Conservation (phyloP, 805 yeast genomes). For the Metschnikowia picachoensis region DNA sequence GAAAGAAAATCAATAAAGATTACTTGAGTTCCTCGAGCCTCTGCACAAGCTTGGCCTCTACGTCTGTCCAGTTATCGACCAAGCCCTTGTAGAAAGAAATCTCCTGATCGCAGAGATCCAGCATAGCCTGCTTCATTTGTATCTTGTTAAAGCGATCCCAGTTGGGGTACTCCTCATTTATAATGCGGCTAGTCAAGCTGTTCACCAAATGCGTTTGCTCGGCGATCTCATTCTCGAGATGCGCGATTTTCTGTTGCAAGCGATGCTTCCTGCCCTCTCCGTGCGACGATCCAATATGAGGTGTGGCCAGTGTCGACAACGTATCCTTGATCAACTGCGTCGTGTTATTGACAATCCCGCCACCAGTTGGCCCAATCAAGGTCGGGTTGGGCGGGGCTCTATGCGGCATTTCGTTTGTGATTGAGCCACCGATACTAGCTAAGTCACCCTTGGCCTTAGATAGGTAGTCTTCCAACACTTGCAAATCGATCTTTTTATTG, state of each 20-base stretch:
- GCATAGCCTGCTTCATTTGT: slow-evolving; percentile 70
- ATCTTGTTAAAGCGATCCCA: slow-evolving; percentile 78
- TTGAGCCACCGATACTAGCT: slow-evolving; percentile 42
- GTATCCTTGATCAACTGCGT: slow-evolving; percentile 48
- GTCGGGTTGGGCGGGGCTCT: slow-evolving; percentile 34
- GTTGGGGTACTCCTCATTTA: slow-evolving; percentile 50
- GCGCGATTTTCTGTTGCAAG: slow-evolving; percentile 38
- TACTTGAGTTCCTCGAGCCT: slow-evolving; percentile 17
- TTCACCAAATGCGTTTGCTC: slow-evolving; percentile 43
- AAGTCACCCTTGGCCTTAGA: slow-evolving; percentile 68
- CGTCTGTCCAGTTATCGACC: slow-evolving; percentile 66
- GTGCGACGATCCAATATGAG: slow-evolving; percentile 38
- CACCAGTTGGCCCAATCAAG: slow-evolving; percentile 17
- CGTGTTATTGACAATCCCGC: slow-evolving; percentile 39
- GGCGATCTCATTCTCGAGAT: slow-evolving; percentile 44
- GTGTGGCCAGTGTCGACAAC: slow-evolving; percentile 45
- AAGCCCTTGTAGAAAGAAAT: slow-evolving; percentile 66
- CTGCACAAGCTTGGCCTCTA: slow-evolving; percentile 31
- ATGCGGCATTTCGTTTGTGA: slow-evolving; percentile 28
- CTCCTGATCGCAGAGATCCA: slow-evolving; percentile 71
- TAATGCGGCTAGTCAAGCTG: slow-evolving; percentile 43
- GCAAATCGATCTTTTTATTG: slow-evolving; percentile 86
- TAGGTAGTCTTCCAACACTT: slow-evolving; percentile 77
- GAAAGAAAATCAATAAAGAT: background rate
- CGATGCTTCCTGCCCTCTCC: slow-evolving; percentile 42